Evolutionary conservation across 257 asterid species (phyloP).

Genomic region (Fraxinus americana): DNA sequence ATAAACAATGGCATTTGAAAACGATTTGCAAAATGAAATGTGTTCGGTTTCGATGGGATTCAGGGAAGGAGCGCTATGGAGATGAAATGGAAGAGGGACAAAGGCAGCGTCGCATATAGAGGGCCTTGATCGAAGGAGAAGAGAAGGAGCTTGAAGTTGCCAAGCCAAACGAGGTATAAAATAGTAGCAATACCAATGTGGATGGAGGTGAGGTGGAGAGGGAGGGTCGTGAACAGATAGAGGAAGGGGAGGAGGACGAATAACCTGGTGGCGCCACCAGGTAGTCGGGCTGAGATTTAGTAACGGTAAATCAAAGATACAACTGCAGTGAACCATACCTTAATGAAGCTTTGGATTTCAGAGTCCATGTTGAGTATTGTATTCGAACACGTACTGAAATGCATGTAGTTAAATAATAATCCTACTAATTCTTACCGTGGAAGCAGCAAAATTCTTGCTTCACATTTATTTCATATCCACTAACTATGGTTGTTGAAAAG

Average conservation of each 20-base stretch:
- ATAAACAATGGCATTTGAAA: background rate
- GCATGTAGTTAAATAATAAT: too few relatives aligned
- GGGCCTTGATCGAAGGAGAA: background rate
- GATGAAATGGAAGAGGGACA: background rate
- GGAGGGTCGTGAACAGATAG: slow-evolving; percentile 60
- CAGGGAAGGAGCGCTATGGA: background rate
- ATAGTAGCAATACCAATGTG: slow-evolving; percentile 44
- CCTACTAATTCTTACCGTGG: too few relatives aligned
- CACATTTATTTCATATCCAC: too few relatives aligned
- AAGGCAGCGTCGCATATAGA: background rate
- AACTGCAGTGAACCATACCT: slow-evolving; percentile 47
- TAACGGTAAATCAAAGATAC: slow-evolving; percentile 43
- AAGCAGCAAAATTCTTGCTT: too few relatives aligned
- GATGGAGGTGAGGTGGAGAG: slow-evolving; percentile 48
- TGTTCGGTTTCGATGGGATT: background rate
- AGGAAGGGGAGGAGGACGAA: too few relatives aligned
- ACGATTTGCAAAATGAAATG: background rate
- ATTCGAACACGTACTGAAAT: too few relatives aligned
- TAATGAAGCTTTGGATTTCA: slow-evolving; percentile 41
- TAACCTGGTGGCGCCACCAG: too few relatives aligned
- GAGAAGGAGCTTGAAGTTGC: background rate
- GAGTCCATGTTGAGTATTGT: slow-evolving; percentile 20
- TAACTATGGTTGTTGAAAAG: too few relatives aligned
- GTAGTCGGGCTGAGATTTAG: slow-evolving; percentile 43
- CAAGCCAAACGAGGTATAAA: slow-evolving; percentile 67